Evolutionary conservation across 345 rosid genomes (phyloP).

Genomic region (Ceriops zippeliana): DNA sequence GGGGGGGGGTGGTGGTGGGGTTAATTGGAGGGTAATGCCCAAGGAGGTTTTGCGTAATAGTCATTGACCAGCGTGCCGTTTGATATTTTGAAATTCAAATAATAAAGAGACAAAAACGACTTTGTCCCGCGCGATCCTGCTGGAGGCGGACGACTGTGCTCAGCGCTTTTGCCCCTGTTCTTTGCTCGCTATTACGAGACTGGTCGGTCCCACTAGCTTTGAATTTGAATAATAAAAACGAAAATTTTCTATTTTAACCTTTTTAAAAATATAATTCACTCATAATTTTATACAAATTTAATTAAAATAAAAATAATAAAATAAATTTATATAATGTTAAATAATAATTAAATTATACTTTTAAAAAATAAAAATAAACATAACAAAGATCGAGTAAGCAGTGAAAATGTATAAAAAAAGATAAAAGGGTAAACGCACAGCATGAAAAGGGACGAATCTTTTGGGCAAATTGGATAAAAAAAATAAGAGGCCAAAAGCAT

Average conservation of each 20-base stretch:
- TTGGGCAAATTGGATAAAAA: constrained; percentile 2
- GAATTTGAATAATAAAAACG: neutral
- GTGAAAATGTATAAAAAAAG: no score
- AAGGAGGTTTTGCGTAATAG: neutral
- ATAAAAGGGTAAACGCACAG: neutral
- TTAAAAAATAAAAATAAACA: no score
- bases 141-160: neutral
- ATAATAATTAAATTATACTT: no score
- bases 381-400: no score
- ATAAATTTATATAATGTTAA: no score
- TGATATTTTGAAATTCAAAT: constrained; percentile 46
- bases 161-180: neutral
- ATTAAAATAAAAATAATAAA: no score
- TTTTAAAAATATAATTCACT: no score
- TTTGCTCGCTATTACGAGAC: constrained; percentile 3
- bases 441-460: constrained; percentile 31
- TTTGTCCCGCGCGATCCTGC: constrained; percentile 35
- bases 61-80: constrained; percentile 24
- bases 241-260: neutral
- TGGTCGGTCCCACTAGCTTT: constrained; percentile 10
- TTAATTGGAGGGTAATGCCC: constrained; percentile 1
- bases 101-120: constrained; percentile 13
- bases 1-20: constrained; percentile 12
- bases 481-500: constrained; percentile 15
- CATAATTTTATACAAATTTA: no score